phyloP scores from a whole-genome alignment of 495 filamentous ascomycete genomes.

The Polyplosphaeria fusca region DNA sequence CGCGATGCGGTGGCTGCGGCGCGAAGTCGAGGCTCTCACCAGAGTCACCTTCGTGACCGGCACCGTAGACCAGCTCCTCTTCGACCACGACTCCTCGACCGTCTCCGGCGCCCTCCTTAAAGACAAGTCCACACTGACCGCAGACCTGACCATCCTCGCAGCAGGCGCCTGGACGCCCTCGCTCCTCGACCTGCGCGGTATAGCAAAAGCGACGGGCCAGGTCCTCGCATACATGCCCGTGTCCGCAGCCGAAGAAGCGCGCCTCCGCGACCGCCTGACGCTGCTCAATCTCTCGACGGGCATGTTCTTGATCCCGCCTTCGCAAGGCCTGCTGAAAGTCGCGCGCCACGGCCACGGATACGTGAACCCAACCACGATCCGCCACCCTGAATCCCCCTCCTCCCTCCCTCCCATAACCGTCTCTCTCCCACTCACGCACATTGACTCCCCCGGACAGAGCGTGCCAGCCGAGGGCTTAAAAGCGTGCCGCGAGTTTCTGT shows the following conservation, averaged over 20 bases:
- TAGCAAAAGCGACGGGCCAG: constrained; percentile 75
- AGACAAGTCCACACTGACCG: constrained; percentile 53
- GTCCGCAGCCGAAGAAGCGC: constrained; percentile 62
- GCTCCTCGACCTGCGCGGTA: constrained; percentile 74
- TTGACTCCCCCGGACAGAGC: constrained; percentile 41
- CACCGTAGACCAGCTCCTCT: constrained; percentile 58
- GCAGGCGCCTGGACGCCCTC: constrained; percentile 80
- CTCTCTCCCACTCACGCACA: constrained; percentile 49
- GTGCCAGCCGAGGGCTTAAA: constrained; percentile 60
- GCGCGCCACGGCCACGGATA: constrained; percentile 84
- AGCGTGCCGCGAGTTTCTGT: constrained; percentile 60
- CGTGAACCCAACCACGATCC: constrained; percentile 56
- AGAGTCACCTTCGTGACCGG: constrained; percentile 63
- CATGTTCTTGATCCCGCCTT: constrained; percentile 79
- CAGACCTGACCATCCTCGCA: constrained; percentile 74
- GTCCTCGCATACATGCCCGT: constrained; percentile 71
- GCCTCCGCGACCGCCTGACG: constrained; percentile 64
- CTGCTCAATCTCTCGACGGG: constrained; percentile 76
- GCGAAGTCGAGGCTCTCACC: constrained; percentile 51
- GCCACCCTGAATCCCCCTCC: constrained; percentile 38
- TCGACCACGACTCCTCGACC: constrained; percentile 30
- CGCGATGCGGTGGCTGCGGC: constrained; percentile 61
- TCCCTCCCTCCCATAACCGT: constrained; percentile 41
- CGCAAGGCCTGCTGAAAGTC: constrained; percentile 68
- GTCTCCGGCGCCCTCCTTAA: constrained; percentile 56